Evolutionary conservation across 2,329 filamentous ascomycete genomes (phyloP).

Genomic region (Podosphaera fusca): DNA sequence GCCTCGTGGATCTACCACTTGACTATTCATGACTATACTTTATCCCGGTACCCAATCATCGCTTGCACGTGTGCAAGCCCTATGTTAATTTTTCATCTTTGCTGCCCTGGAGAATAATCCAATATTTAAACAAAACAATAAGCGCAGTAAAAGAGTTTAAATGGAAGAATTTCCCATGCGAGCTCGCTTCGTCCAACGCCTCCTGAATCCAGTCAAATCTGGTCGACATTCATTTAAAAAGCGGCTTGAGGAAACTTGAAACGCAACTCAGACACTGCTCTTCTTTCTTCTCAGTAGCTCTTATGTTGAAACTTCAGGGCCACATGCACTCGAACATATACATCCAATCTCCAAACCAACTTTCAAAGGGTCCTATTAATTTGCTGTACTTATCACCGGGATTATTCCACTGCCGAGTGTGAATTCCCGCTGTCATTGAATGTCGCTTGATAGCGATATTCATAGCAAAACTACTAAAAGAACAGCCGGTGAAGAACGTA

Average conservation of each 20-base stretch:
- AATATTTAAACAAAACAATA: too few relatives aligned
- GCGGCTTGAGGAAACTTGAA: not conserved
- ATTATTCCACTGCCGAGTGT: slow-evolving; percentile 20
- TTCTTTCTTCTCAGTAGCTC: not conserved
- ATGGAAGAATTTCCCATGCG: too few relatives aligned
- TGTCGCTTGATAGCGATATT: slow-evolving; percentile 24
- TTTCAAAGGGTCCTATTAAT: slow-evolving; percentile 22
- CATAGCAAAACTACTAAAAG: slow-evolving; percentile 25
- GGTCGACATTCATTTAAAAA: too few relatives aligned
- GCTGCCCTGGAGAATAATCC: too few relatives aligned
- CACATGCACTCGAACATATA: slow-evolving; percentile 20
- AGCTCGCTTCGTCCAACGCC: too few relatives aligned
- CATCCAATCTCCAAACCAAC: slow-evolving; percentile 25
- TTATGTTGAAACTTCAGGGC: slow-evolving; percentile 7
- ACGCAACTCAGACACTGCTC: not conserved
- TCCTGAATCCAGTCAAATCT: too few relatives aligned
- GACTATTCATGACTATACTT: too few relatives aligned
- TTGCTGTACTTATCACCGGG: slow-evolving; percentile 22
- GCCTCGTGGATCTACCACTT: too few relatives aligned
- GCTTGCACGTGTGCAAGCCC: too few relatives aligned
- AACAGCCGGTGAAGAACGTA: slow-evolving; percentile 22
- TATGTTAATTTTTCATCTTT: too few relatives aligned
- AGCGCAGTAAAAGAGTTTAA: too few relatives aligned
- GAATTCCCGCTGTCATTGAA: slow-evolving; percentile 16
- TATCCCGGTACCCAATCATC: too few relatives aligned